phyloP scores from a whole-genome alignment of 2,329 filamentous ascomycete genomes.

The Nigrospora oryzae region DNA sequence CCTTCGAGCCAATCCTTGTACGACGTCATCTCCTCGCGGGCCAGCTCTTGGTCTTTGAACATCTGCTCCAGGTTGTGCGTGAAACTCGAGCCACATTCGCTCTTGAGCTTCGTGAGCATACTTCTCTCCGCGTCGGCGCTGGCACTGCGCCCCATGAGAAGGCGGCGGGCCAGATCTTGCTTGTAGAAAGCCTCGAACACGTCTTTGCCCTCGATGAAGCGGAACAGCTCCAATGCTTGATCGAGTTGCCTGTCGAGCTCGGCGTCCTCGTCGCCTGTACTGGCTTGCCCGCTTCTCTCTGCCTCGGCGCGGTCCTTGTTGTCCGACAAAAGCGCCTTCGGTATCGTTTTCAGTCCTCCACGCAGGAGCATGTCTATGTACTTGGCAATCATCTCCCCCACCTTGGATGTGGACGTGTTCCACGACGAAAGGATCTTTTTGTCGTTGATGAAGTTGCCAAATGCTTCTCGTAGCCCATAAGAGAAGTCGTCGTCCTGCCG shows the following conservation, averaged over 20 bases:
- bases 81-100: slow-evolving; percentile 87
- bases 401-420: slow-evolving; percentile 81
- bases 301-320: slow-evolving; percentile 46
- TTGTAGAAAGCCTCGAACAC: slow-evolving; percentile 99
- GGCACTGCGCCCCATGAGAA: slow-evolving; percentile 87
- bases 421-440: slow-evolving; percentile 64
- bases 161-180: slow-evolving; percentile 80
- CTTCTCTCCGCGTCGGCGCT: slow-evolving; percentile 92
- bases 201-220: slow-evolving; percentile 94
- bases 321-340: slow-evolving; percentile 58
- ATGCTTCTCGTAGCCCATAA: slow-evolving; percentile 74
- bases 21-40: slow-evolving; percentile 83
- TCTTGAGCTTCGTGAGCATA: slow-evolving; percentile 87
- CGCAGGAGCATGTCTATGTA: slow-evolving; percentile 86
- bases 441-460: slow-evolving; percentile 89
- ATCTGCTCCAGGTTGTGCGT: slow-evolving; percentile 98
- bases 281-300: slow-evolving; percentile 55
- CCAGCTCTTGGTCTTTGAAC: slow-evolving; percentile 97
- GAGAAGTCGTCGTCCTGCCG: slow-evolving; percentile 66
- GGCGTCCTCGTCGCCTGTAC: slow-evolving; percentile 77
- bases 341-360: slow-evolving; percentile 78
- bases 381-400: slow-evolving; percentile 97
- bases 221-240: slow-evolving; percentile 86
- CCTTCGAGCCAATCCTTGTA: slow-evolving; percentile 65
- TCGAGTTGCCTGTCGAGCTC: slow-evolving; percentile 90